Percentiles rank a stretch among this genome's conserved stretches.
Evolutionary conservation across 73 alveolate species (phyloP).

Genomic region (Urostyla sp.): DNA sequence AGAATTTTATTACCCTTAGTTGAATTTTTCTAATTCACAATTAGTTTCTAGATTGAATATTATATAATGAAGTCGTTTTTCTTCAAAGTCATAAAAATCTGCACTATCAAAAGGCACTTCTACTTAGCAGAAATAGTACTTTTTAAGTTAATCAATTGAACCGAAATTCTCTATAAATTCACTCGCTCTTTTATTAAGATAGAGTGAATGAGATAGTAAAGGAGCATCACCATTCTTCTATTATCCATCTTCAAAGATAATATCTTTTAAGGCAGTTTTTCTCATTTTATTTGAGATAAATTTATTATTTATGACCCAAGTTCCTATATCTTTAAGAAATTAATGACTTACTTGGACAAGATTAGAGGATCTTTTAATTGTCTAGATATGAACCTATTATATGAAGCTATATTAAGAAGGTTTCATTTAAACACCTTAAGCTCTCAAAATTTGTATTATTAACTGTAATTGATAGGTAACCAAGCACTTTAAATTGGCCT

Average conservation of each 20-base stretch:
- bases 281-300: constrained; percentile 1
- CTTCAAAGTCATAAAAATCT: constrained; percentile 49
- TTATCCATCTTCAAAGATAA: not conserved
- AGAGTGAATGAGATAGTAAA: not conserved
- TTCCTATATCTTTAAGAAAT: not conserved
- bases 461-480: constrained; percentile 24
- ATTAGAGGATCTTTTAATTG: not conserved
- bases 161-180: constrained; percentile 48
- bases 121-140: constrained; percentile 30
- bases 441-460: constrained; percentile 20
- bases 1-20: not conserved
- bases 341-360: constrained; percentile 9
- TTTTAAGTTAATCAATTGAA: not conserved
- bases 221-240: not conserved
- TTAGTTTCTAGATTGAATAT: constrained; percentile 17
- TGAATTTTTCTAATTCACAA: constrained; percentile 1
- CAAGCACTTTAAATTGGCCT: constrained; percentile 25
- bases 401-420: not conserved
- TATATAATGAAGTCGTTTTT: constrained; percentile 25
- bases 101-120: constrained; percentile 44
- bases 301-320: constrained; percentile 38
- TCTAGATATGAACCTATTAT: constrained; percentile 14
- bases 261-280: not conserved
- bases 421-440: not conserved
- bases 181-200: constrained; percentile 43